These are phyloP conservation scores for Colletotrichum truncatum DNA, from an alignment of 2,329 filamentous ascomycete genomes.

Conservation along the genomic window DNA sequence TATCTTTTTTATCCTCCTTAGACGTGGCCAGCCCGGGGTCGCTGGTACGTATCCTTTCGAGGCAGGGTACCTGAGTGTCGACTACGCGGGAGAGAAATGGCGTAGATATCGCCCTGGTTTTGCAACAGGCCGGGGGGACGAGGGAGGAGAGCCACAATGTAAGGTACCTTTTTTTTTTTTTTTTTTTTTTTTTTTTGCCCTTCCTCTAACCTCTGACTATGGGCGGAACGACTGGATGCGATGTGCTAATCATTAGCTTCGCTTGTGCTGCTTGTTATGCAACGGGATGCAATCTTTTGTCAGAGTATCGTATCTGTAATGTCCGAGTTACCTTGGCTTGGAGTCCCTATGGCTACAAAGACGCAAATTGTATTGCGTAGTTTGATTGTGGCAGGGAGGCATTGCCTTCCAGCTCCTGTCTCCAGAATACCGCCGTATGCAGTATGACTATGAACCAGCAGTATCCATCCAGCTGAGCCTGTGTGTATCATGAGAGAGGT, in stretches of 20 bases:
- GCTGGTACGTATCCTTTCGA: not conserved
- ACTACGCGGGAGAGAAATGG: not conserved
- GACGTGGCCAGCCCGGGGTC: not conserved
- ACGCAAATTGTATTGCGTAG: not conserved
- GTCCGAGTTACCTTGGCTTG: not conserved
- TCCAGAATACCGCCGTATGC: conserved; percentile 6
- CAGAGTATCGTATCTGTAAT: not conserved
- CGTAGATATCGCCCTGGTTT: conserved; percentile 8
- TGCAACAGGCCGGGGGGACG: not conserved
- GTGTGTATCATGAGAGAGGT: not conserved
- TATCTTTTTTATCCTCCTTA: conserved; percentile 1
- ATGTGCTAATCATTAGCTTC: conserved; percentile 17
- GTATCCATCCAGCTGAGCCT: not conserved
- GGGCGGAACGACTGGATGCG: not conserved
- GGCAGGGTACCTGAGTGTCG: not conserved
- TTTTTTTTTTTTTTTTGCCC: not conserved
- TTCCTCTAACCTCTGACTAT: not conserved
- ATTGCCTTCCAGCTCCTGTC: not conserved
- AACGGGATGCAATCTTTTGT: not conserved
- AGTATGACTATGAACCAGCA: not conserved
- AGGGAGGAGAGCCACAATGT: not conserved
- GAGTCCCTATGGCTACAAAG: too few relatives aligned
- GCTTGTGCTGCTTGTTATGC: conserved; percentile 1
- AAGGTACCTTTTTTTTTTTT: not conserved
- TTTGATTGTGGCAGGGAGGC: not conserved